A percentile compares a stretch with the other conserved stretches of the same genome.
Evolutionary conservation across 2,329 filamentous ascomycete genomes (phyloP).

Genomic region (Epichloe sibirici): DNA sequence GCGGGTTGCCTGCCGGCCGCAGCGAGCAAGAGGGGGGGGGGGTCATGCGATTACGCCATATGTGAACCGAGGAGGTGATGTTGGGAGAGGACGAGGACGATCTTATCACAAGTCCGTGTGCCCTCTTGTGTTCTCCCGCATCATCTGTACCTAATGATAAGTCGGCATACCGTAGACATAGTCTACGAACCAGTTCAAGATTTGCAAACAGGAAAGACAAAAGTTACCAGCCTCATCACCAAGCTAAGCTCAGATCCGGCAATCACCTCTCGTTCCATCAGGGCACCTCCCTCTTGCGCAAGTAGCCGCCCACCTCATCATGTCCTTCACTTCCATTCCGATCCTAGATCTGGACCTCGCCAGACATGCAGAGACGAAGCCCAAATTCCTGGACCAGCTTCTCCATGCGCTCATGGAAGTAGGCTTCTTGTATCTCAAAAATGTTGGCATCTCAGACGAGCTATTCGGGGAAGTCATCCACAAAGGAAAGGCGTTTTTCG

Average conservation of each 20-base stretch:
- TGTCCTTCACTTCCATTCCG: conserved; percentile 66
- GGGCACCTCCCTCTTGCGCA: no score
- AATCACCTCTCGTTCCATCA: no score
- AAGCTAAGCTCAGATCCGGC: no score
- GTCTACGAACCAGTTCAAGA: no score
- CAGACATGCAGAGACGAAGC: conserved; percentile 51
- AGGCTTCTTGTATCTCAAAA: conserved; percentile 78
- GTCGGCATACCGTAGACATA: no score
- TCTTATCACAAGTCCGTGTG: no score
- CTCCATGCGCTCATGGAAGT: conserved; percentile 70
- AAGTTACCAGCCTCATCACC: no score
- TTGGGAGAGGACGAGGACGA: background rate
- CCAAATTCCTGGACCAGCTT: conserved; percentile 57
- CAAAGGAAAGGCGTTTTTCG: conserved; percentile 64
- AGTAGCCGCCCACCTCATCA: conserved; percentile 14
- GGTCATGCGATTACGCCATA: conserved; percentile 5
- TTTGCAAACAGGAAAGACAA: no score
- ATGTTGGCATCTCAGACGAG: conserved; percentile 58
- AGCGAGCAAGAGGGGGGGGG: background rate
- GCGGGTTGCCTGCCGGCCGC: background rate
- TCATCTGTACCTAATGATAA: no score
- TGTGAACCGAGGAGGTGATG: background rate
- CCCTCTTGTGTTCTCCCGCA: no score
- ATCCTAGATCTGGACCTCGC: conserved; percentile 64
- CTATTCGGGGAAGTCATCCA: conserved; percentile 53